A percentile compares a stretch with the other conserved stretches of the same genome.
Evolutionary conservation across 768 basidiomycete genomes (phyloP).

Genomic region (Hericium rajendrae): DNA sequence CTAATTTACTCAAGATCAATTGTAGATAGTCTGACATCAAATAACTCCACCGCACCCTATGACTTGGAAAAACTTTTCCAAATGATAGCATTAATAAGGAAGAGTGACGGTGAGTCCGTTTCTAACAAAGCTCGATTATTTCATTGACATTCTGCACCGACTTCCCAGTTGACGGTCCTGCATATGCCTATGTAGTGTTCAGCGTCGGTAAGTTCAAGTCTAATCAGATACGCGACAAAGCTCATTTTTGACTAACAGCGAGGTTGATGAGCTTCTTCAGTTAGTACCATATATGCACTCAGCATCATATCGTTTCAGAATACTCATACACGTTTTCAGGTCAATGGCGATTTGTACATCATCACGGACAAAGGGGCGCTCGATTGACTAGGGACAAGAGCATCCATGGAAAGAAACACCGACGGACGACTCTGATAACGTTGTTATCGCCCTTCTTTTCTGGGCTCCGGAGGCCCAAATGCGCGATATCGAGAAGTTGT

Average conservation of each 20-base stretch:
- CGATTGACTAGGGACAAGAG: conserved; percentile 2
- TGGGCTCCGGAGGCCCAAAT: conserved; percentile 10
- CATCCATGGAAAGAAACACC: not conserved
- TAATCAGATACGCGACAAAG: not conserved
- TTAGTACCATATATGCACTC: not conserved
- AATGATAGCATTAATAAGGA: conserved; percentile 6
- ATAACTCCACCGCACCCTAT: no score
- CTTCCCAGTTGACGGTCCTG: not conserved
- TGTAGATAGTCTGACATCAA: no score
- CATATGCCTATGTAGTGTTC: not conserved
- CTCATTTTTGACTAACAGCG: not conserved
- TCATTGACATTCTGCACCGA: no score
- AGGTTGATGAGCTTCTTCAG: conserved; percentile 10
- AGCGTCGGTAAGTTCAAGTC: conserved; percentile 1
- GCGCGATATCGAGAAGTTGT: conserved; percentile 7
- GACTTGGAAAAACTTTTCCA: no score
- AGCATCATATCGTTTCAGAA: not conserved
- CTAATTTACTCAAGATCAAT: no score
- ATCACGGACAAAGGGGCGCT: conserved; percentile 10
- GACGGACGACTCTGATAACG: conserved; percentile 6
- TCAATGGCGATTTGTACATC: conserved; percentile 11
- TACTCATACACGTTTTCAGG: not conserved
- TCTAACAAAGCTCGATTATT: not conserved
- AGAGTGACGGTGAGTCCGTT: not conserved
- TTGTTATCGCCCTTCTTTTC: conserved; percentile 8